Evolutionary conservation across 2,329 filamentous ascomycete species (phyloP).

Genomic region (Taxawa tesnikishii): DNA sequence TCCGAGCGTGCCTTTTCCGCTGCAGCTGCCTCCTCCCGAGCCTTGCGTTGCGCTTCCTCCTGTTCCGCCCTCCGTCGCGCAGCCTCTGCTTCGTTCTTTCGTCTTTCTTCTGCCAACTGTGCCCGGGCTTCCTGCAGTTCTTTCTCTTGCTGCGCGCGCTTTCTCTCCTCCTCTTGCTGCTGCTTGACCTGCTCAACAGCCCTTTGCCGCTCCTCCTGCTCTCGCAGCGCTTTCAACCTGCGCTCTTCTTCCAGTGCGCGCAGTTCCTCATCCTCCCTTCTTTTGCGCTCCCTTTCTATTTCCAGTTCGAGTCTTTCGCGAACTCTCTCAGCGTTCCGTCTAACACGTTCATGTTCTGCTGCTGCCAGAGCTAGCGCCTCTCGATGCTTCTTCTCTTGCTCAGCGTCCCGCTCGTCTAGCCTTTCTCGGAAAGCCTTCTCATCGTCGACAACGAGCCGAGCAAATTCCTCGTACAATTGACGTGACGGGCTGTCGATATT

Average conservation of each 20-base stretch:
- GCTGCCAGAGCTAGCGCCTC: constrained; percentile 55
- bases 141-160: constrained; percentile 11
- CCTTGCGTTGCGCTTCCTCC: constrained; percentile 15
- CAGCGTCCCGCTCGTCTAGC: constrained; percentile 50
- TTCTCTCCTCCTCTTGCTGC: constrained; percentile 15
- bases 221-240: constrained; percentile 29
- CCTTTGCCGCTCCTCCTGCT: constrained; percentile 21
- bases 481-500: constrained; percentile 9
- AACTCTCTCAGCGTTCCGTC: constrained; percentile 40
- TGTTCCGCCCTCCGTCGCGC: constrained; percentile 11
- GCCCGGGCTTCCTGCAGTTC: constrained; percentile 4
- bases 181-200: constrained; percentile 17
- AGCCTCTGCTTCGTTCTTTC: constrained; percentile 6
- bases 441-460: constrained; percentile 26
- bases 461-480: constrained; percentile 26
- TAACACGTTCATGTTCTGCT: constrained; percentile 54
- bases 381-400: constrained; percentile 50
- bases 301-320: constrained; percentile 36
- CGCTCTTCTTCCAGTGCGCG: constrained; percentile 28
- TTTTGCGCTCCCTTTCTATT: constrained; percentile 21
- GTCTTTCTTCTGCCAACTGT: constrained; percentile 6
- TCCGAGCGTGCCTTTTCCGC: constrained; percentile 15
- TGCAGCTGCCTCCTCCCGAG: constrained; percentile 11
- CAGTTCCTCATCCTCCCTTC: constrained; percentile 22
- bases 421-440: constrained; percentile 40